These are phyloP conservation scores for Auricularia cornea DNA, from an alignment of 768 basidiomycete genomes.

Conservation along the genomic window DNA sequence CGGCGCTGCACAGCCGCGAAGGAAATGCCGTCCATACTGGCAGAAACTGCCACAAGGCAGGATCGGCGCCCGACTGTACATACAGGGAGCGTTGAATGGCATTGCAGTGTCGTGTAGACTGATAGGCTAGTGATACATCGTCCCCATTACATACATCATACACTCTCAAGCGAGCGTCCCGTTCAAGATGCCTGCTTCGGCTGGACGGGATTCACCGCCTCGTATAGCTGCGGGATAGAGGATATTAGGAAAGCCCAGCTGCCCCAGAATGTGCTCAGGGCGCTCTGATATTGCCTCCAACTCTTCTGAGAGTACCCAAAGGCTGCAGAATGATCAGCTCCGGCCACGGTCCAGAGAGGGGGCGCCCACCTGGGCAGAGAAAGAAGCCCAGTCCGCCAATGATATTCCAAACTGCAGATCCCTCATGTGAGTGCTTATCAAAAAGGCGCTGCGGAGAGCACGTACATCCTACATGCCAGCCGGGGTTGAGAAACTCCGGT, in stretches of 20 bases:
- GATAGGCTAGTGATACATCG: too few relatives aligned
- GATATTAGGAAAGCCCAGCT: constrained; percentile 6
- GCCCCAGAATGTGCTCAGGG: constrained; percentile 49
- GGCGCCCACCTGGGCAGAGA: constrained; percentile 28
- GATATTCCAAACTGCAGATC: constrained; percentile 45
- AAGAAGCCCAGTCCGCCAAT: constrained; percentile 51
- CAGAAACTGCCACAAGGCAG: too few relatives aligned
- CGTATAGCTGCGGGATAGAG: background rate
- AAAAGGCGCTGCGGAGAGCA: background rate
- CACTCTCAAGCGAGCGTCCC: too few relatives aligned
- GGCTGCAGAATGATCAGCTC: constrained; percentile 21
- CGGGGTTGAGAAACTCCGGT: constrained; percentile 35
- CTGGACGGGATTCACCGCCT: background rate
- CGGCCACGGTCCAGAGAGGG: background rate
- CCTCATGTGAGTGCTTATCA: background rate
- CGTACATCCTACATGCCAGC: constrained; percentile 46
- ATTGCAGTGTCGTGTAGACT: too few relatives aligned
- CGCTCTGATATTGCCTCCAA: constrained; percentile 39
- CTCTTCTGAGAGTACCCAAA: constrained; percentile 37
- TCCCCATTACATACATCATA: too few relatives aligned
- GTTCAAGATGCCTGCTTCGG: background rate
- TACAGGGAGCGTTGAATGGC: too few relatives aligned
- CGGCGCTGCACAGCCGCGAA: background rate
- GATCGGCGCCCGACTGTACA: too few relatives aligned
- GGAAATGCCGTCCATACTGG: background rate